These are phyloP conservation scores for Larix kaempferi DNA, from an alignment of 75 land plant genomes.

Conservation along the genomic window DNA sequence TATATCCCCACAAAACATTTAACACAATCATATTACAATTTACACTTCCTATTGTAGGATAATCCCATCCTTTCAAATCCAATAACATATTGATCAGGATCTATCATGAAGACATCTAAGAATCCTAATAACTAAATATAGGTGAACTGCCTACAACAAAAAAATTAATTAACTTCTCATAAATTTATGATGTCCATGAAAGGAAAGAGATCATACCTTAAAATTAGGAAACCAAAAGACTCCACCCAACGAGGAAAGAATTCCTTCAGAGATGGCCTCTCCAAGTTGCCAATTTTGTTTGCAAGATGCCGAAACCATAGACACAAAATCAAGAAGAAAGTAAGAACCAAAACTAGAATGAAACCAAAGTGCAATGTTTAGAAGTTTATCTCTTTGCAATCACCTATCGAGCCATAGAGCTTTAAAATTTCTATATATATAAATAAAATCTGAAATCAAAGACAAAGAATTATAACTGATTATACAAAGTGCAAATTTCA, in stretches of 20 bases:
- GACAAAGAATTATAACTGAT: too few species aligned
- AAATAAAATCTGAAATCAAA: too few species aligned
- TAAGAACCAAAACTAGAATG: too few species aligned
- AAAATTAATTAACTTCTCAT: background rate
- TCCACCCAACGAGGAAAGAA: conserved; percentile 98
- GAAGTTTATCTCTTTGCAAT: too few species aligned
- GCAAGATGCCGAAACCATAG: conserved; percentile 94
- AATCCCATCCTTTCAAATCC: conserved; percentile 76
- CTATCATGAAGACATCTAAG: background rate
- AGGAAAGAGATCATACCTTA: conserved; percentile 45
- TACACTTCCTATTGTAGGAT: conserved; percentile 84
- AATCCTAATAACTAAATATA: background rate
- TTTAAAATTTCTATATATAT: too few species aligned
- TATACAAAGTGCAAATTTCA: too few species aligned
- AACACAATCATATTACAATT: conserved; percentile 89
- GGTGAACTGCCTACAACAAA: too few species aligned
- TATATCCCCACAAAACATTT: conserved; percentile 74
- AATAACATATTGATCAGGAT: background rate
- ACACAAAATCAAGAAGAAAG: conserved; percentile 5
- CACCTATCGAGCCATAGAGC: too few species aligned
- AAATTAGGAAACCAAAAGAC: conserved; percentile 80
- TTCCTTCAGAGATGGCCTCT: conserved; percentile 94
- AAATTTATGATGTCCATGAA: background rate
- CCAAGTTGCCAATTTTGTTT: conserved; percentile 93
- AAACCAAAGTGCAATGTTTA: too few species aligned